A percentile compares a stretch with the other conserved stretches of the same genome.
phyloP scores from a whole-genome alignment of 1,284 basidiomycete genomes.

The Trichosporon asahii region DNA sequence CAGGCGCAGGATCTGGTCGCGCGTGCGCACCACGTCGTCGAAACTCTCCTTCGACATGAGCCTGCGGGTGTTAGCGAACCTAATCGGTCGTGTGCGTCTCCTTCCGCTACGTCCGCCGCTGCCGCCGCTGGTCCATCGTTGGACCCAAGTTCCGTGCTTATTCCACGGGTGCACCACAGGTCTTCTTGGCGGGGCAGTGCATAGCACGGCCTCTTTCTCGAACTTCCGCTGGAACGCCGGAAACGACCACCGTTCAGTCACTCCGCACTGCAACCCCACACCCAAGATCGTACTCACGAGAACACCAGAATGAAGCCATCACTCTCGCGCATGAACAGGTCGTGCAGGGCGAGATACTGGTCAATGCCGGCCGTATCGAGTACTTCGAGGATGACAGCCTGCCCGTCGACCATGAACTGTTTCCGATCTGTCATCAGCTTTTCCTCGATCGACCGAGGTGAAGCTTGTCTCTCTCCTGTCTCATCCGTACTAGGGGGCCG shows the following conservation, averaged over 20 bases:
- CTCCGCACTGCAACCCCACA: neutral
- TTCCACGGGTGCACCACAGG: no score
- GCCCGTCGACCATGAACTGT: conserved; percentile 36
- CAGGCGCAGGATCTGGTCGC: conserved; percentile 36
- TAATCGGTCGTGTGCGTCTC: no score
- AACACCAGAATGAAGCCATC: conserved; percentile 46
- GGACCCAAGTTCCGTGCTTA: no score
- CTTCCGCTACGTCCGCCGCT: no score
- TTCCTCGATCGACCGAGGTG: neutral
- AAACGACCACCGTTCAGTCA: neutral
- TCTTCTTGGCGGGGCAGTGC: no score
- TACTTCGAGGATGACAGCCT: conserved; percentile 39
- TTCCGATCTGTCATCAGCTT: conserved; percentile 31
- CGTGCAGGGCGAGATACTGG: conserved; percentile 37
- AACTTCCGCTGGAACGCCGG: no score
- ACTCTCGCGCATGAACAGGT: conserved; percentile 37
- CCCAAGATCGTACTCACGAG: conserved; percentile 25
- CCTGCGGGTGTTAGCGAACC: conserved; percentile 20
- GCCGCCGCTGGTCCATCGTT: no score
- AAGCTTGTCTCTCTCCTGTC: neutral
- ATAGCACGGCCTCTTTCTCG: neutral
- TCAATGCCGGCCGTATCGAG: conserved; percentile 45
- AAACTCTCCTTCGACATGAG: conserved; percentile 33
- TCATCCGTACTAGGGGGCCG: no score
- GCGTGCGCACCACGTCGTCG: conserved; percentile 32